phyloP scores from a whole-genome alignment of 257 asterid genomes.

The Eucommia ulmoides region DNA sequence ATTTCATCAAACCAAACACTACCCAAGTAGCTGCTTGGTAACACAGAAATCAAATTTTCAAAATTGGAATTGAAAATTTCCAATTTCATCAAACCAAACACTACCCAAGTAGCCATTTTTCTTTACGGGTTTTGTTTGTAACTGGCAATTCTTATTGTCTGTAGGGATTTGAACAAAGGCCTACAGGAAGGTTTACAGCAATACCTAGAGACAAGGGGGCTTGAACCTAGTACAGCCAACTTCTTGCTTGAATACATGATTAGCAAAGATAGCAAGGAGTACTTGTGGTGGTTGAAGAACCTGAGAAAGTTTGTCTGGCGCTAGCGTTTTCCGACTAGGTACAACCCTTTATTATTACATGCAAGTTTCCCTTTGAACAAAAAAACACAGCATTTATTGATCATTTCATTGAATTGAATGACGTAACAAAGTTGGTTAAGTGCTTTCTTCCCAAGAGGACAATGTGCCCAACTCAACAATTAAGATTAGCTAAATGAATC shows the following conservation, averaged over 20 bases:
- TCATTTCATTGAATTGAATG: no score
- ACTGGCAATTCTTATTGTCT: background rate
- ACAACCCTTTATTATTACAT: no score
- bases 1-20: background rate
- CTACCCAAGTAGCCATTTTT: no score
- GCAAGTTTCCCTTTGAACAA: no score
- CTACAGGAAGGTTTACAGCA: conserved; percentile 89
- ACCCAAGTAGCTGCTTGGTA: no score
- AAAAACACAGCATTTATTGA: no score
- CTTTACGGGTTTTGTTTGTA: background rate
- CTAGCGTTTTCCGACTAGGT: no score
- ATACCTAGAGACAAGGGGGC: conserved; percentile 80
- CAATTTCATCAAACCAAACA: background rate
- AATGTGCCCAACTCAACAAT: no score
- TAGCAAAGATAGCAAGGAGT: conserved; percentile 65
- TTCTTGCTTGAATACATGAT: conserved; percentile 78
- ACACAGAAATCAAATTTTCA: no score
- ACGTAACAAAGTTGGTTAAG: no score
- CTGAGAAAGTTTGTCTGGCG: conserved; percentile 63
- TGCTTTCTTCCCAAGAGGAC: no score
- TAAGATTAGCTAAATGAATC: no score
- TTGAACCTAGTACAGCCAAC: conserved; percentile 69
- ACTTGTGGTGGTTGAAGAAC: conserved; percentile 61
- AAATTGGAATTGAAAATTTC: background rate
- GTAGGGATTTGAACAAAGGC: conserved; percentile 85